These are phyloP conservation scores for Penicillium crustosum DNA, from an alignment of 2,329 filamentous ascomycete species.

Conservation along the genomic window DNA sequence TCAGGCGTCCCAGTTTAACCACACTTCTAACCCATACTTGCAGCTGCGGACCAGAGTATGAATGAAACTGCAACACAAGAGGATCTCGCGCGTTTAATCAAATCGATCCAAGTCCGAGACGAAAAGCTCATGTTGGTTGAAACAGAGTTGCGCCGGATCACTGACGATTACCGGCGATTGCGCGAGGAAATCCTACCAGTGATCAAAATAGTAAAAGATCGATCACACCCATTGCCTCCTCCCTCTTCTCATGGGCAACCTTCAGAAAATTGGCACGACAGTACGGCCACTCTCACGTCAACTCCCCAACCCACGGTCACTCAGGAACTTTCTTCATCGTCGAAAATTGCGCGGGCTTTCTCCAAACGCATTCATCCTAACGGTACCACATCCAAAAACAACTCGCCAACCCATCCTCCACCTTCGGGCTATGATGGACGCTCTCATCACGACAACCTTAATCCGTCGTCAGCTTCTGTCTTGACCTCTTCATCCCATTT, in stretches of 20 bases:
- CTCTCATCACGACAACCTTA: slow-evolving; percentile 59
- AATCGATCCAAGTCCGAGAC: slow-evolving; percentile 84
- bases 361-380: slow-evolving; percentile 71
- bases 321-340: slow-evolving; percentile 48
- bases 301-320: slow-evolving; percentile 31
- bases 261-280: slow-evolving; percentile 29
- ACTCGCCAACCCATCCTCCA: slow-evolving; percentile 71
- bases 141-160: slow-evolving; percentile 76
- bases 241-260: slow-evolving; percentile 35
- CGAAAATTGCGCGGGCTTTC: slow-evolving; percentile 66
- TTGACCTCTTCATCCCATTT: slow-evolving; percentile 70
- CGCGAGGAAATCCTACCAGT: slow-evolving; percentile 90
- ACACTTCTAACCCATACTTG: slow-evolving; percentile 16
- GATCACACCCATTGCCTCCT: slow-evolving; percentile 78
- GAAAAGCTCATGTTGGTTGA: slow-evolving; percentile 84
- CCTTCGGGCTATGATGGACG: slow-evolving; percentile 65
- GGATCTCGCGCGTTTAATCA: slow-evolving; percentile 86
- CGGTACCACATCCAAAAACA: slow-evolving; percentile 70
- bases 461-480: slow-evolving; percentile 67
- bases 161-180: slow-evolving; percentile 83
- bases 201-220: slow-evolving; percentile 86
- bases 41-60: slow-evolving; percentile 87
- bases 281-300: slow-evolving; percentile 41
- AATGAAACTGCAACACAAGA: slow-evolving; percentile 87
- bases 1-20: slow-evolving; percentile 8